Evolutionary conservation across 495 filamentous ascomycete species (phyloP).

Genomic region (Trichocladium uniseriatum): DNA sequence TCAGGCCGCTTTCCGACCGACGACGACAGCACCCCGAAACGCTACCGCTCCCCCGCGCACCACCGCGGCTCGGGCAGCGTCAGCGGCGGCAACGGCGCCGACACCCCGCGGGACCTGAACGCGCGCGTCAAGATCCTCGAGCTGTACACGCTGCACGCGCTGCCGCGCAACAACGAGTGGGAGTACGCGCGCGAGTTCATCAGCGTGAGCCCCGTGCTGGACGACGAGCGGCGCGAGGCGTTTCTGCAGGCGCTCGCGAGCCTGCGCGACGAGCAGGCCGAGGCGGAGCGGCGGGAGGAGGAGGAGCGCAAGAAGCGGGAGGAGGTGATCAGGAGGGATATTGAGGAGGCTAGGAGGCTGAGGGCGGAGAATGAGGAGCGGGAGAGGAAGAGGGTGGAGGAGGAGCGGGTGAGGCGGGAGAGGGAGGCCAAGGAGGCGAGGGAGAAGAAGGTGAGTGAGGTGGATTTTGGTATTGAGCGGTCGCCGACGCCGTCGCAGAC

Average conservation of each 20-base stretch:
- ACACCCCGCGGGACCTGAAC: conserved; percentile 67
- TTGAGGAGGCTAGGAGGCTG: conserved; percentile 48
- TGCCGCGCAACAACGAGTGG: conserved; percentile 88
- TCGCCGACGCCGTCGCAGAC: background rate
- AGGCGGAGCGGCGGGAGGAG: conserved; percentile 51
- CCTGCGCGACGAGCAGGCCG: conserved; percentile 60
- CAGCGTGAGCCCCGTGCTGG: conserved; percentile 67
- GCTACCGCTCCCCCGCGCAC: conserved; percentile 23
- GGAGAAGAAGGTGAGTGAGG: conserved; percentile 2
- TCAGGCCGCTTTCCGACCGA: conserved; percentile 39
- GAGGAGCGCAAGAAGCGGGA: conserved; percentile 54
- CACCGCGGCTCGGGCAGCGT: conserved; percentile 13
- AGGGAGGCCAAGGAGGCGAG: conserved; percentile 8
- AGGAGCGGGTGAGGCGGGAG: conserved; percentile 35
- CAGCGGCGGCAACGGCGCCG: conserved; percentile 40
- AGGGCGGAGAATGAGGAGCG: conserved; percentile 46
- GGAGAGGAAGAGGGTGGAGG: conserved; percentile 38
- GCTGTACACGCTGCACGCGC: conserved; percentile 85
- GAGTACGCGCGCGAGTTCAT: conserved; percentile 90
- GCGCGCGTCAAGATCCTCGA: conserved; percentile 82
- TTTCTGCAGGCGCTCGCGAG: conserved; percentile 70
- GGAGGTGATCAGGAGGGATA: conserved; percentile 48
- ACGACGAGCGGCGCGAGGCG: conserved; percentile 82
- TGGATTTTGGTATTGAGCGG: conserved; percentile 7
- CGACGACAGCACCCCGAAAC: conserved; percentile 17